phyloP scores from a whole-genome alignment of 305 asterid species.

The Plantago rigida region DNA sequence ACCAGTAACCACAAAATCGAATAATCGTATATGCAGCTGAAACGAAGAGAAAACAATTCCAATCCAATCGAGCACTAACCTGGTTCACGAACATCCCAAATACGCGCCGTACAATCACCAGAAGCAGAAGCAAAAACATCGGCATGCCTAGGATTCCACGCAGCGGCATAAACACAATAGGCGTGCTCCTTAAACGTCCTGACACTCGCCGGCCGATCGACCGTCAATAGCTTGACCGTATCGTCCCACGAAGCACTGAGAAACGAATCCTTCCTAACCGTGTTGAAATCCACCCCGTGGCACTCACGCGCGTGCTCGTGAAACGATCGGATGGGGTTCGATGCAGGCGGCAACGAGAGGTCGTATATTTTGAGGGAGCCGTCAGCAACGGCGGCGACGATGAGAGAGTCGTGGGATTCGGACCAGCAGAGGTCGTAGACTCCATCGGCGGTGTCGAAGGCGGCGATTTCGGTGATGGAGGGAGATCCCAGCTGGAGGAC shows the following conservation, averaged over 20 bases:
- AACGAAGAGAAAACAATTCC: no score
- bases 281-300: slow-evolving; percentile 71
- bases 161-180: slow-evolving; percentile 77
- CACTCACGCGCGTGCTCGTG: slow-evolving; percentile 88
- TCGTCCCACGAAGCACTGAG: slow-evolving; percentile 96
- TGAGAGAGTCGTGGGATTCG: slow-evolving; percentile 80
- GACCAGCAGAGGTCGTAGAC: slow-evolving; percentile 93
- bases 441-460: slow-evolving; percentile 93
- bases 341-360: slow-evolving; percentile 58
- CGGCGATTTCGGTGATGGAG: slow-evolving; percentile 47
- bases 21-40: no score
- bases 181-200: slow-evolving; percentile 95
- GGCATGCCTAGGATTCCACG: slow-evolving; percentile 95
- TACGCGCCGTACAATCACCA: slow-evolving; percentile 84
- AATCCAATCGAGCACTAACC: slow-evolving; percentile 31
- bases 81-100: slow-evolving; percentile 97
- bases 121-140: slow-evolving; percentile 92
- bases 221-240: slow-evolving; percentile 86
- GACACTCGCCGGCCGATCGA: slow-evolving; percentile 77
- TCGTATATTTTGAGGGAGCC: slow-evolving; percentile 87
- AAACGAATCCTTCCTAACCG: slow-evolving; percentile 78
- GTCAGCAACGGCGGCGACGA: slow-evolving; percentile 75
- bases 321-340: slow-evolving; percentile 80
- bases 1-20: not conserved
- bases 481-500: slow-evolving; percentile 72